Percentiles rank a stretch among this genome's conserved stretches.
Conservation (phyloP, 495 filamentous ascomycete genomes). For the Physcia stellaris region DNA sequence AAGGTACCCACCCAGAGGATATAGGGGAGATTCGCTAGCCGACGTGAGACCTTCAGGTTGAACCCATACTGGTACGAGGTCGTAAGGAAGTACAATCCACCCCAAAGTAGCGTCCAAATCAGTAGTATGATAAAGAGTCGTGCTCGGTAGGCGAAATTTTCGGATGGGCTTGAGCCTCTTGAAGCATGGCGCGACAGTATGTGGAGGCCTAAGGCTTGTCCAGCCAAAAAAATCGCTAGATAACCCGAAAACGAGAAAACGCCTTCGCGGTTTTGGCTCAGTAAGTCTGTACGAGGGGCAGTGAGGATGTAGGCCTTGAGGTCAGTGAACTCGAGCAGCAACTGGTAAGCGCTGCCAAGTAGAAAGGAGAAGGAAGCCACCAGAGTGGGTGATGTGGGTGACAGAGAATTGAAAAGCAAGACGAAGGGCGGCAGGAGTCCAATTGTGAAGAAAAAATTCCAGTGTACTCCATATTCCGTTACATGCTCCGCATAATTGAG, state of each 20-base stretch:
- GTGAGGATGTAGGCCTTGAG: conserved; percentile 75
- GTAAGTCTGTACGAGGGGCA: conserved; percentile 59
- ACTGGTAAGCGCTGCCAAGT: conserved; percentile 53
- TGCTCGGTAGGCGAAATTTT: conserved; percentile 25
- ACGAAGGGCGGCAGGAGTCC: conserved; percentile 81
- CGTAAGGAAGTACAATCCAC: conserved; percentile 46
- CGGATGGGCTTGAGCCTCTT: conserved; percentile 15
- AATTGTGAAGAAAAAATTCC: conserved; percentile 99
- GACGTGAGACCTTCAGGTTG: conserved; percentile 69
- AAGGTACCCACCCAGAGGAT: conserved; percentile 81
- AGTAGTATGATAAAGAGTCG: conserved; percentile 46
- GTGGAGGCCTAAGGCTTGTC: conserved; percentile 66
- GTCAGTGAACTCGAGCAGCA: conserved; percentile 57
- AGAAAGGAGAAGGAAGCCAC: conserved; percentile 60
- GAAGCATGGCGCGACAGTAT: conserved; percentile 48
- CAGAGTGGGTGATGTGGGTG: conserved; percentile 28
- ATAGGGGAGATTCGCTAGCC: conserved; percentile 89
- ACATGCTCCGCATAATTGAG: conserved; percentile 95
- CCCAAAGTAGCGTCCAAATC: conserved; percentile 51
- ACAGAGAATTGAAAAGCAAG: conserved; percentile 61
- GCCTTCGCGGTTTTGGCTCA: conserved; percentile 87
- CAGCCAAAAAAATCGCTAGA: conserved; percentile 85
- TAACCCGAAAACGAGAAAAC: conserved; percentile 89
- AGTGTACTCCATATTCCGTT: conserved; percentile 95
- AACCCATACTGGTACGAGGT: conserved; percentile 54